Evolutionary conservation across 495 filamentous ascomycete species (phyloP).

Genomic region (Geopyxis carbonaria): DNA sequence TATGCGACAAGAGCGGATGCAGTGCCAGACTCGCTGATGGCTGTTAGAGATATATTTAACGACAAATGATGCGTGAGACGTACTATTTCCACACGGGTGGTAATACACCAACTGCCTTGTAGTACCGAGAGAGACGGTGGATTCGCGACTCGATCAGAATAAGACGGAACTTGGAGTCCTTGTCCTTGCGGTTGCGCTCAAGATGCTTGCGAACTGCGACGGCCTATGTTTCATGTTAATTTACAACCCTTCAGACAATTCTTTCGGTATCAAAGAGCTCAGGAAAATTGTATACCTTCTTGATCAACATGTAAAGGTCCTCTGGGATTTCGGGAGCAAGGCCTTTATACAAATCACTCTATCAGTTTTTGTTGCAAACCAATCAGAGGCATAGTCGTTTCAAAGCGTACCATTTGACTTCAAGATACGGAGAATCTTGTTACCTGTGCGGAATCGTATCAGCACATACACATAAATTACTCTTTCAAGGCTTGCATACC

Average conservation of each 20-base stretch:
- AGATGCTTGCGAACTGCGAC: constrained; percentile 99
- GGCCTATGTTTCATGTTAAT: constrained; percentile 37
- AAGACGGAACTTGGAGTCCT: constrained; percentile 98
- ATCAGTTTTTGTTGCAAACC: constrained; percentile 87
- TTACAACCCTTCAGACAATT: background rate
- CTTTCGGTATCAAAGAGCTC: background rate
- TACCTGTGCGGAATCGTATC: constrained; percentile 48
- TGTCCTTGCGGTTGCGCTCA: constrained; percentile 99
- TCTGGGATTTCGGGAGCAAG: constrained; percentile 94
- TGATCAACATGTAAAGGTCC: constrained; percentile 97
- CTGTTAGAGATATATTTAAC: background rate
- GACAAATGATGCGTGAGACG: constrained; percentile 4
- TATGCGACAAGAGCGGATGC: constrained; percentile 32
- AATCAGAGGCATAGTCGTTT: constrained; percentile 65
- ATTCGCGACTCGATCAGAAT: constrained; percentile 99
- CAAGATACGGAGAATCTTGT: constrained; percentile 98
- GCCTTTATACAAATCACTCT: constrained; percentile 75
- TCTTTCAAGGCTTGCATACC: constrained; percentile 38
- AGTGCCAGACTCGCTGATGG: constrained; percentile 32
- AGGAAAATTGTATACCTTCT: constrained; percentile 54
- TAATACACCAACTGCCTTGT: constrained; percentile 97
- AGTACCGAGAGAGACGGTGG: constrained; percentile 46
- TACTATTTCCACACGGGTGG: constrained; percentile 93
- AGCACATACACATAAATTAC: background rate
- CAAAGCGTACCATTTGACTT: constrained; percentile 62